phyloP scores from a whole-genome alignment of 1,284 basidiomycete genomes.

The Malassezia restricta region DNA sequence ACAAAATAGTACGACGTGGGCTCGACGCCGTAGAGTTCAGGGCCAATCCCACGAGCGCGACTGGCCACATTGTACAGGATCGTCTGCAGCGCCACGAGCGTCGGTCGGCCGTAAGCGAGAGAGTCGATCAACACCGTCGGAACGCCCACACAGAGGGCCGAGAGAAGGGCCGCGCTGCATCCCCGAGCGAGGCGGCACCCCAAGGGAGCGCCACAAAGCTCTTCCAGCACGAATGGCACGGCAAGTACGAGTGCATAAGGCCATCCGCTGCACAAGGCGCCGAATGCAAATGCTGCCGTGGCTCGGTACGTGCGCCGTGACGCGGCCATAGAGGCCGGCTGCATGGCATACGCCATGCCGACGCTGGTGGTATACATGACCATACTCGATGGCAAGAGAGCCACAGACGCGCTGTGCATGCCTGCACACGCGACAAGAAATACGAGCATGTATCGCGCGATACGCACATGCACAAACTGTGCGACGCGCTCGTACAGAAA shows the following conservation, averaged over 20 bases:
- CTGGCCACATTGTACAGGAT: slow-evolving; percentile 81
- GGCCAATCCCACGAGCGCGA: slow-evolving; percentile 56
- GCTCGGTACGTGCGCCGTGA: slow-evolving; percentile 49
- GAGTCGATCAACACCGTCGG: slow-evolving; percentile 54
- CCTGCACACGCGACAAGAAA: slow-evolving; percentile 73
- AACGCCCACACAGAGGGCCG: slow-evolving; percentile 58
- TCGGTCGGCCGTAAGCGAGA: slow-evolving; percentile 67
- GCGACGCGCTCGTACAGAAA: slow-evolving; percentile 70
- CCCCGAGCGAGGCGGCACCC: slow-evolving; percentile 55
- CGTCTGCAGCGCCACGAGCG: slow-evolving; percentile 83
- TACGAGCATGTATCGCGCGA: slow-evolving; percentile 81
- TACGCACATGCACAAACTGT: slow-evolving; percentile 70
- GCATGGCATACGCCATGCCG: slow-evolving; percentile 64
- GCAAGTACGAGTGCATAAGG: slow-evolving; percentile 78
- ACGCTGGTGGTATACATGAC: slow-evolving; percentile 80
- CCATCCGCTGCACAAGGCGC: slow-evolving; percentile 77
- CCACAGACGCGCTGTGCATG: slow-evolving; percentile 73
- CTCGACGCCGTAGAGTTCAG: slow-evolving; percentile 83
- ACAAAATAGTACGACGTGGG: slow-evolving; percentile 53
- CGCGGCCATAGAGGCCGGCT: slow-evolving; percentile 51
- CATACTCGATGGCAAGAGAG: slow-evolving; percentile 67
- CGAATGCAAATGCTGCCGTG: slow-evolving; percentile 63
- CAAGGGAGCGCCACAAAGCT: slow-evolving; percentile 56
- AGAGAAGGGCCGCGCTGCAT: slow-evolving; percentile 53
- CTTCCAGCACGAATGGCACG: slow-evolving; percentile 79